These are phyloP conservation scores for Nannochloris sp. DNA, from an alignment of 139 green algal species.

Conservation along the genomic window DNA sequence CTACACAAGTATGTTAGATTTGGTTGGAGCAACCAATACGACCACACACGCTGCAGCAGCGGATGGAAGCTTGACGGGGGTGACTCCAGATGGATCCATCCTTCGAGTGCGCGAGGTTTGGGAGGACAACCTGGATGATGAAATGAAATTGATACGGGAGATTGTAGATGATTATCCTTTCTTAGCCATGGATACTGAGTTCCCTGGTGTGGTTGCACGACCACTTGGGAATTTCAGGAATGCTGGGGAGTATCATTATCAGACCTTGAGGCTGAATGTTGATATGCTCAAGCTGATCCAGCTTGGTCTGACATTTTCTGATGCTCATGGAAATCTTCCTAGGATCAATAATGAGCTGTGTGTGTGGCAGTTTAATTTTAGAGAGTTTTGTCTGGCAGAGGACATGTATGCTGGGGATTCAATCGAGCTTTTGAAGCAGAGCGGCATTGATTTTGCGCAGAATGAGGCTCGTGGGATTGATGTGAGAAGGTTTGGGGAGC, in stretches of 20 bases:
- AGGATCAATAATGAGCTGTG: constrained; percentile 70
- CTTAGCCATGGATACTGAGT: constrained; percentile 99
- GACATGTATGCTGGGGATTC: constrained; percentile 96
- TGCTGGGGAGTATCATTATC: constrained; percentile 94
- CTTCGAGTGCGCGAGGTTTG: constrained; percentile 91
- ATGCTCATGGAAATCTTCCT: constrained; percentile 84
- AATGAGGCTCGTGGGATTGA: constrained; percentile 86
- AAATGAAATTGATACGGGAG: constrained; percentile 82
- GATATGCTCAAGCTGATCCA: constrained; percentile 99
- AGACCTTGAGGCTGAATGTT: constrained; percentile 88
- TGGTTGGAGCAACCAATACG: background rate
- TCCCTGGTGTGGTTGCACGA: constrained; percentile 83
- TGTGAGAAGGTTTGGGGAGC: constrained; percentile 85
- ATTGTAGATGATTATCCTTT: constrained; percentile 89
- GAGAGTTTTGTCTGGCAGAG: constrained; percentile 82
- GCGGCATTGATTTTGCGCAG: constrained; percentile 92
- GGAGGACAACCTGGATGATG: constrained; percentile 87
- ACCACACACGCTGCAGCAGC: background rate
- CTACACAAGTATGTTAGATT: no score
- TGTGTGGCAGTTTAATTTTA: constrained; percentile 99
- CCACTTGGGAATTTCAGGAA: constrained; percentile 95
- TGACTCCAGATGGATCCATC: constrained; percentile 53
- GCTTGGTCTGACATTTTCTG: constrained; percentile 92
- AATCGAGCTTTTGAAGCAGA: constrained; percentile 93
- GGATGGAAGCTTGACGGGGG: constrained; percentile 26